phyloP scores from a whole-genome alignment of 495 filamentous ascomycete species.

The Penicillium parvum region DNA sequence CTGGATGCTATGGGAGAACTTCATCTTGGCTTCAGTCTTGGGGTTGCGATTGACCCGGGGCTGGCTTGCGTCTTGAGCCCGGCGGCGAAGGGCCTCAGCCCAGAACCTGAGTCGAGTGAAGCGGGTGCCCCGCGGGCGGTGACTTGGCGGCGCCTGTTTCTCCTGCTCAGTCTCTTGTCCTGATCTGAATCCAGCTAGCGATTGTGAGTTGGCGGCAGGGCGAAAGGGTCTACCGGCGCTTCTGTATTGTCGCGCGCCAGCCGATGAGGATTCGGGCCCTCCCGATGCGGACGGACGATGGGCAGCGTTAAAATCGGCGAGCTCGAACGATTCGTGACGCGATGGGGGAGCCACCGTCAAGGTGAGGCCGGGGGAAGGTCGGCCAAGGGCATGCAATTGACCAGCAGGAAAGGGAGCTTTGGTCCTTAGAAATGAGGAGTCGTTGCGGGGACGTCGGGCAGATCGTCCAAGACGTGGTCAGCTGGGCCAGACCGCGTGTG shows the following conservation, averaged over 20 bases:
- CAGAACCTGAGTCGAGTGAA: slow-evolving; percentile 34
- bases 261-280: slow-evolving; percentile 4
- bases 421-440: slow-evolving; percentile 8
- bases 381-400: slow-evolving; percentile 15
- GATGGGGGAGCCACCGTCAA: slow-evolving; percentile 27
- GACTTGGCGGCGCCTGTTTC: slow-evolving; percentile 10
- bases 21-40: slow-evolving; percentile 73
- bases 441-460: slow-evolving; percentile 16
- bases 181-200: slow-evolving; percentile 9
- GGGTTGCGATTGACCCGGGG: slow-evolving; percentile 15
- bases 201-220: slow-evolving; percentile 12
- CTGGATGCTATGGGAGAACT: slow-evolving; percentile 99
- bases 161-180: slow-evolving; percentile 6
- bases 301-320: slow-evolving; percentile 33
- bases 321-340: slow-evolving; percentile 31
- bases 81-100: slow-evolving; percentile 36
- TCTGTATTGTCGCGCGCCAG: slow-evolving; percentile 2
- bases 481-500: slow-evolving; percentile 15
- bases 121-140: slow-evolving; percentile 12
- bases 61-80: slow-evolving; percentile 18
- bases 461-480: slow-evolving; percentile 21
- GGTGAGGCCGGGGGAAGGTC: slow-evolving; percentile 18
- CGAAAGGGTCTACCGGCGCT: slow-evolving; percentile 1
- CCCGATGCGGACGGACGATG: slow-evolving; percentile 6
- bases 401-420: slow-evolving; percentile 8